Evolutionary conservation across 352 stramenopile species (phyloP).

Genomic region (Pythium graminicola): DNA sequence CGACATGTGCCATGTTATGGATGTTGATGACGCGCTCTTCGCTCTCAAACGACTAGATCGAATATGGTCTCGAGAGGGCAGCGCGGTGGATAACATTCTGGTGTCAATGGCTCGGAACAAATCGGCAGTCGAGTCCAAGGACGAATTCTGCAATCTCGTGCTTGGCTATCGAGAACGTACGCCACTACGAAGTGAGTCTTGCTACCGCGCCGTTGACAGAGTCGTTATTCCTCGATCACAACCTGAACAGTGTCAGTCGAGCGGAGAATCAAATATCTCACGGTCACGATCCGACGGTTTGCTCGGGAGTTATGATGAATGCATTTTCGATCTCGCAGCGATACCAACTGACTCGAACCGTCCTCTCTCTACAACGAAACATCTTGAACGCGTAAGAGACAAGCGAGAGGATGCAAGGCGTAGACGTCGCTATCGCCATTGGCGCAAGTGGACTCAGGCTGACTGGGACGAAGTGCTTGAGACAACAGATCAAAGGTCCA

Average conservation of each 20-base stretch:
- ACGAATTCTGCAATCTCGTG: slow-evolving; percentile 65
- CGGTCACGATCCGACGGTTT: too few species aligned
- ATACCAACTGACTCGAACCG: not conserved
- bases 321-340: not conserved
- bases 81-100: slow-evolving; percentile 23
- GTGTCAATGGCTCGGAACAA: slow-evolving; percentile 6
- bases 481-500: not conserved
- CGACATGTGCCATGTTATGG: slow-evolving; percentile 55
- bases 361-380: slow-evolving; percentile 4
- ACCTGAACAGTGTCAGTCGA: not conserved
- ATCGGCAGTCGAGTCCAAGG: slow-evolving; percentile 26
- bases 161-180: slow-evolving; percentile 35
- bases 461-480: slow-evolving; percentile 19
- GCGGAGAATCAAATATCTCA: not conserved
- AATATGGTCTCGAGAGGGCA: slow-evolving; percentile 33
- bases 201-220: not conserved
- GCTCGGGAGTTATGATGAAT: too few species aligned
- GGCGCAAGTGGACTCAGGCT: slow-evolving; percentile 19
- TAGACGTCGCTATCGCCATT: slow-evolving; percentile 12
- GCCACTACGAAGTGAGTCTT: not conserved
- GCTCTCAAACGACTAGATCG: slow-evolving; percentile 49
- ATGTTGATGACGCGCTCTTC: slow-evolving; percentile 62
- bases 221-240: not conserved
- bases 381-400: slow-evolving; percentile 12
- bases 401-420: slow-evolving; percentile 11